Evolutionary conservation across 75 land plant genomes (phyloP).

Genomic region (Pinus tabuliformis): DNA sequence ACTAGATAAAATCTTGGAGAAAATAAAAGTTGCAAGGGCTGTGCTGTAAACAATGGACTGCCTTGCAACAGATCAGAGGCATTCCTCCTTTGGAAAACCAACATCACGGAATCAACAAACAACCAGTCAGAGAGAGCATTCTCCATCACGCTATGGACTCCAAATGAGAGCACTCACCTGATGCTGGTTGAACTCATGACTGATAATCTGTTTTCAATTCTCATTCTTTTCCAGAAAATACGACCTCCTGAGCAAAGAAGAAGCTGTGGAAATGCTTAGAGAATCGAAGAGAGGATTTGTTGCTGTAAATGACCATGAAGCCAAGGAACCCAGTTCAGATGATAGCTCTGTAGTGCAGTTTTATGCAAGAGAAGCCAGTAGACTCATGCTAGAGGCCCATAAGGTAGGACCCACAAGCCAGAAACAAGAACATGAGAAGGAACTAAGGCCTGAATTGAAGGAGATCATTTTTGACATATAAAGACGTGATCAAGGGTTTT

Average conservation of each 20-base stretch:
- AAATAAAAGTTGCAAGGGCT: no score
- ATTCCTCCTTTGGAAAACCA: no score
- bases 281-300: slow-evolving; percentile 67
- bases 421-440: not conserved
- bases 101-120: not conserved
- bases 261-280: slow-evolving; percentile 63
- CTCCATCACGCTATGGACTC: slow-evolving; percentile 78
- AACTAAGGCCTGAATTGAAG: not conserved
- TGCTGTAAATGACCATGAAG: slow-evolving; percentile 54
- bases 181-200: slow-evolving; percentile 68
- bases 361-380: slow-evolving; percentile 96
- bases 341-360: slow-evolving; percentile 82
- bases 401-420: slow-evolving; percentile 43
- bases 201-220: slow-evolving; percentile 53
- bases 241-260: slow-evolving; percentile 56
- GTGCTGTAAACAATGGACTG: no score
- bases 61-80: no score
- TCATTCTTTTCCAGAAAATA: slow-evolving; percentile 69
- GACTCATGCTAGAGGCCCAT: slow-evolving; percentile 71
- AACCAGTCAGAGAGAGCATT: slow-evolving; percentile 14
- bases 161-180: slow-evolving; percentile 58
- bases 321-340: slow-evolving; percentile 49
- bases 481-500: slow-evolving; percentile 58
- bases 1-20: no score
- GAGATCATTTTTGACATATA: slow-evolving; percentile 77